Base-by-base conservation (phyloP, 176 grass and related monocot genomes). In the Secale cereale region DNA sequence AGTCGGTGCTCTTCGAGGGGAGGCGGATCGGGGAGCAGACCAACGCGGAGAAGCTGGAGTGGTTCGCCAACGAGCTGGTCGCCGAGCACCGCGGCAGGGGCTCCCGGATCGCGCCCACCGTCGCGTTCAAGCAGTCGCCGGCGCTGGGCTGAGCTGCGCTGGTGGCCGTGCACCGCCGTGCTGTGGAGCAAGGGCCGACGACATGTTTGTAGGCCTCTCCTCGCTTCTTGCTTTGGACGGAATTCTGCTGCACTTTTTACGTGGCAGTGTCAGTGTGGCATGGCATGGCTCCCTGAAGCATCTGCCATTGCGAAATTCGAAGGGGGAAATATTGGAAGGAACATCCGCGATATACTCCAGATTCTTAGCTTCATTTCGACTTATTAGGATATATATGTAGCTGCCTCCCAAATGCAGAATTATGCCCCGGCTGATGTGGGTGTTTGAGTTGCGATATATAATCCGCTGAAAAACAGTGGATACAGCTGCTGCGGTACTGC, bases 1-100 rank as follows among this genome's bases (percentile, higher is more conserved):
- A 99, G 71, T 99, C 97, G 22, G 84, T 99, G 59, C 87, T 99
- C 10, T 99, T 99, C 75, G 86, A 91, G n/a, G 97, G 97, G 70
- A 89, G 89, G 92, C 90, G 86, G 23, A 59, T 97, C 43, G 94
- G 77, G 4, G 92, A 97, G 85, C 88, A 85, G 85, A 94, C 94
- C 26, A 99, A 97, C 78, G 91, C 91, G 86, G 97, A 99, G 92
- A 94, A 91, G 85, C 83, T 99, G 84, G 97, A 99, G 31, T 74
- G 79, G 79, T 93, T 99, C 87, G 94, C 97, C 1, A 82, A 70
- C 64, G 88, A 97, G 76, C 94, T 99, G 30, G 88, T 94, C 8
- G 86, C 86, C 7, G 97, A 99, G 82, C 97, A 94, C 76, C 91
- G 90, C 82, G 87, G 76, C 71, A 84, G 97, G 71, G 83, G 86